These are phyloP conservation scores for Cyclocybe cylindracea DNA, from an alignment of 768 basidiomycete species.

Conservation along the genomic window DNA sequence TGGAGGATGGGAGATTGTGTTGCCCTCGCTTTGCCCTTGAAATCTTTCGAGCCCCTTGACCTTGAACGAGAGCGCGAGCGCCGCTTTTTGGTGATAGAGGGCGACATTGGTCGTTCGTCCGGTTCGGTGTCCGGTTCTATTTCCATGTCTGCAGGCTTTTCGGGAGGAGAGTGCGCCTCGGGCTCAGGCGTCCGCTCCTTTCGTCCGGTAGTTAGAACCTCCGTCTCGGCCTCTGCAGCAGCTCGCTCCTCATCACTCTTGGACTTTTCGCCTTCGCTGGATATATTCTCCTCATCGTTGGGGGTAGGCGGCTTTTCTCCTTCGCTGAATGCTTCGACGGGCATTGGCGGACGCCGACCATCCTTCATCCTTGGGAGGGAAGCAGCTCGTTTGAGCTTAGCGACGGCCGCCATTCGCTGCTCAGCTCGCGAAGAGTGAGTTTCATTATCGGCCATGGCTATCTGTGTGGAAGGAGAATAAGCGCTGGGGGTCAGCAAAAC, in stretches of 20 bases:
- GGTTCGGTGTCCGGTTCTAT: constrained; percentile 39
- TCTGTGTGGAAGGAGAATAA: constrained; percentile 12
- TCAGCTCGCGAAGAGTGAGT: constrained; percentile 57
- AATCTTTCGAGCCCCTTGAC: constrained; percentile 75
- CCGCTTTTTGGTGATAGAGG: constrained; percentile 57
- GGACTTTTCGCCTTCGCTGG: constrained; percentile 20
- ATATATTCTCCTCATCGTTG: constrained; percentile 17
- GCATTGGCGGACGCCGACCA: constrained; percentile 86
- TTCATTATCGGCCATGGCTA: constrained; percentile 45
- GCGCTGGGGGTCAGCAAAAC: constrained; percentile 9
- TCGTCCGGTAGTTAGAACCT: constrained; percentile 9
- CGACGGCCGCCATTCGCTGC: constrained; percentile 85
- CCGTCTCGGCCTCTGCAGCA: constrained; percentile 5
- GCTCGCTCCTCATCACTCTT: constrained; percentile 12
- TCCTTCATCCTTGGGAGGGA: constrained; percentile 92
- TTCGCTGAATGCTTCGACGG: constrained; percentile 79
- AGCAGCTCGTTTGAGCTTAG: constrained; percentile 89
- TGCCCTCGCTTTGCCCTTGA: constrained; percentile 60
- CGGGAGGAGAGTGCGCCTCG: constrained; percentile 11
- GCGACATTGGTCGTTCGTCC: constrained; percentile 42
- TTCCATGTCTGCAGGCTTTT: constrained; percentile 26
- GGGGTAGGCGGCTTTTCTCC: constrained; percentile 53
- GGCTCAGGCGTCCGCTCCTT: constrained; percentile 18
- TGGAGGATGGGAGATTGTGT: constrained; percentile 49
- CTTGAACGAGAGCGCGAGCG: constrained; percentile 78